A percentile compares a stretch with the other conserved stretches of the same genome.
Conservation (phyloP, 768 basidiomycete genomes). For the Podaxis sp. region DNA sequence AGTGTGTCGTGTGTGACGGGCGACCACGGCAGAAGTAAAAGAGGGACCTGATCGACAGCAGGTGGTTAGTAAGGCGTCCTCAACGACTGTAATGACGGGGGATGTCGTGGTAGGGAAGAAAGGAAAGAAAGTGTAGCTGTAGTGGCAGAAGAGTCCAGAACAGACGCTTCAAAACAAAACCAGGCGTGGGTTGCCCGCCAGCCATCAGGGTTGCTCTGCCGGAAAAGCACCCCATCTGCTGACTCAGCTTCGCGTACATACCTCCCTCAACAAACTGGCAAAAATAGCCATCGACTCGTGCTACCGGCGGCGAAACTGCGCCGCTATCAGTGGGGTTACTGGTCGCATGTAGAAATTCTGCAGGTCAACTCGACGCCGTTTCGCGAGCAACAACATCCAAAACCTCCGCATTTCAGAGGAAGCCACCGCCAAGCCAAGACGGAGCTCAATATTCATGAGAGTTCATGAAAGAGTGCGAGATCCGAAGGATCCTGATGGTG, state of each 20-base stretch:
- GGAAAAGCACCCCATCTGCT: not conserved
- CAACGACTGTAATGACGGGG: constrained; percentile 1
- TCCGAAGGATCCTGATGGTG: too few species aligned
- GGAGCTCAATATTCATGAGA: too few species aligned
- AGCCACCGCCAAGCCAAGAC: too few species aligned
- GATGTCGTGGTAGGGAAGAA: not conserved
- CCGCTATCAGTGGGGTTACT: not conserved
- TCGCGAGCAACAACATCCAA: not conserved
- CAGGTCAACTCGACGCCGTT: not conserved
- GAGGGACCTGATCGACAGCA: not conserved
- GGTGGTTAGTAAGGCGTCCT: not conserved
- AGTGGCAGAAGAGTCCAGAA: not conserved
- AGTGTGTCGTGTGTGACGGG: not conserved
- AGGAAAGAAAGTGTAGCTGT: constrained; percentile 7
- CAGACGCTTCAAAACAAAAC: not conserved
- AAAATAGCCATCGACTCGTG: not conserved
- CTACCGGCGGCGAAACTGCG: not conserved
- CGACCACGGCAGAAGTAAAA: not conserved
- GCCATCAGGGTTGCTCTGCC: not conserved
- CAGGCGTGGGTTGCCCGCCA: constrained; percentile 3
- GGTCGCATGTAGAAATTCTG: not conserved
- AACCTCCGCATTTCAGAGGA: not conserved
- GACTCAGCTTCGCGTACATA: not conserved
- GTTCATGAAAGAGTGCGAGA: too few species aligned
- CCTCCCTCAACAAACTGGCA: not conserved